Evolutionary conservation across 1,284 basidiomycete genomes (phyloP), one percentile per base, ranked within the genome.

Genomic region (Nidula niveotomentosa): DNA sequence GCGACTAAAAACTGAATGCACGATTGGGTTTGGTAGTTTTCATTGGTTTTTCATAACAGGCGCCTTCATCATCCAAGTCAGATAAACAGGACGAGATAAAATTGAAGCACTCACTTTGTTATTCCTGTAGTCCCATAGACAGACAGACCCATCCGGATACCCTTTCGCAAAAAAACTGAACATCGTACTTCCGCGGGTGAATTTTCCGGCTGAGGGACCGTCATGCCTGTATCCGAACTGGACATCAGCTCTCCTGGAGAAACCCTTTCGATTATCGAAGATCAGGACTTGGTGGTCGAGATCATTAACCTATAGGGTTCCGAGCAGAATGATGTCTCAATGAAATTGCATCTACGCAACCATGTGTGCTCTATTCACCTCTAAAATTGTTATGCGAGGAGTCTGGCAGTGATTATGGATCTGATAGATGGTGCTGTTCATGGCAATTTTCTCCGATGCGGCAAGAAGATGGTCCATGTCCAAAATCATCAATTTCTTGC

Each of bases 121-220:
- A 54, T 77, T 76, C 13, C 81, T 72, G 63, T 74, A 77, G 61
- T 84, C 81, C 79, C 81, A 84, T 18, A 80, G 59, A 9, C 72
- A 62, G 30, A 82, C 70, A 30, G 58, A 61, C 9, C 76, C 76
- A 60, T 83, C 80, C 47, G 68, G 62, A 63, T 72, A 78, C 15
- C 78, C 77, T 54, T 75, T 76, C 23, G 35, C 75, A 62, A 81
- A 82, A 54, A 76, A 70, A 44, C 68, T 68, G 53, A 72, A 63
- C 56, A 62, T 58, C 36, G 69, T 66, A 58, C 68, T 69, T 48
- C 73, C 70, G 54, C 69, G 67, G 46, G 60, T 64, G 47, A 65
- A 64, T 51, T 56, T 59, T 17, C 56, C 53, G 23, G 48, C 50
- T 46, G 53, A 49, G 59, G 49, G 56, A 60, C 61, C 48, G 59